Conservation (phyloP, 2,329 filamentous ascomycete genomes). For the Ophiostoma ips region DNA sequence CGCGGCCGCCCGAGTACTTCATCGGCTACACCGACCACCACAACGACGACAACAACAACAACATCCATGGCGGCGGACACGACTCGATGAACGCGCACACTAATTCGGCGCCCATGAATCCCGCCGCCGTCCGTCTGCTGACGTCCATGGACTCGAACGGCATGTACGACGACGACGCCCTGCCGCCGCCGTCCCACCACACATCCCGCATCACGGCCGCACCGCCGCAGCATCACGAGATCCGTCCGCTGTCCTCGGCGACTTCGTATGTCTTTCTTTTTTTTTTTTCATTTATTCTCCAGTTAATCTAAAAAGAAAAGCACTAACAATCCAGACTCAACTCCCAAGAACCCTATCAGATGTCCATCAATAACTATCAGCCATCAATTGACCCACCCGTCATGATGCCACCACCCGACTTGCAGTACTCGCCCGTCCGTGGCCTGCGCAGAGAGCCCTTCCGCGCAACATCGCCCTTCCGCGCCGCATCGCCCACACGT, state of each 20-base stretch:
- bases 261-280: constrained; percentile 38
- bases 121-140: constrained; percentile 44
- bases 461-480: constrained; percentile 35
- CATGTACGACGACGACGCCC: constrained; percentile 7
- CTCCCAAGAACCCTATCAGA: constrained; percentile 10
- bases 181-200: constrained; percentile 6
- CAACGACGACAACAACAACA: constrained; percentile 34
- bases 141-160: constrained; percentile 41
- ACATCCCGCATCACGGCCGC: constrained; percentile 1
- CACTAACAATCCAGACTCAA: constrained; percentile 9
- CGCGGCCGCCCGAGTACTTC: constrained; percentile 39
- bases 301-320: too few species aligned
- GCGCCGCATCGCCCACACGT: constrained; percentile 36
- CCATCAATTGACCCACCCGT: constrained; percentile 42
- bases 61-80: constrained; percentile 36
- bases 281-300: too few species aligned
- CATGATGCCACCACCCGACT: constrained; percentile 39
- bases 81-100: constrained; percentile 23
- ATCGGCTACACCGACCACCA: constrained; percentile 41
- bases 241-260: constrained; percentile 27
- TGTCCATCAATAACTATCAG: background rate
- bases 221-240: constrained; percentile 8
- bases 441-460: constrained; percentile 26
- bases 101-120: constrained; percentile 20
- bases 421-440: constrained; percentile 41